Evolutionary conservation across 768 basidiomycete species (phyloP).

Genomic region (Crepidotus variabilis): DNA sequence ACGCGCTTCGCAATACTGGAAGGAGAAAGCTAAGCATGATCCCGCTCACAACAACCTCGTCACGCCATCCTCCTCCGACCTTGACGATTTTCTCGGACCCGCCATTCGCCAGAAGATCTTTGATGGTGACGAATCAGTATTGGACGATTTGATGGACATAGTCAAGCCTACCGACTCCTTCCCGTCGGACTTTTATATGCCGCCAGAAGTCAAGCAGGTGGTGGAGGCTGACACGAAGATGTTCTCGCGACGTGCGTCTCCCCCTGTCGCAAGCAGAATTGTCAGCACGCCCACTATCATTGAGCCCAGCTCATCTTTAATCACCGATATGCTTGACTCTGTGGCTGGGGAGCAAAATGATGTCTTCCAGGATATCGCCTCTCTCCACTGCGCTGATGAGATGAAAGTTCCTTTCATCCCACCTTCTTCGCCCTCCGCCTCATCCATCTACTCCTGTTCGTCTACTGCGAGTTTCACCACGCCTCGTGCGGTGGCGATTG

Average conservation of each 20-base stretch:
- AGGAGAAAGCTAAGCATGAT: slow-evolving; percentile 33
- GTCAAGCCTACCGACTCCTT: not conserved
- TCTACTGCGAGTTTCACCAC: not conserved
- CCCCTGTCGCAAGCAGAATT: not conserved
- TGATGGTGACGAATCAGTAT: not conserved
- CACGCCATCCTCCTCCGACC: slow-evolving; percentile 32
- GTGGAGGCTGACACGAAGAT: not conserved
- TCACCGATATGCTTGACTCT: not conserved
- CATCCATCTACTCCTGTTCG: not conserved
- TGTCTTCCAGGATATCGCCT: not conserved
- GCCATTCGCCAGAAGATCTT: slow-evolving; percentile 24
- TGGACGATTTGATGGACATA: slow-evolving; percentile 7
- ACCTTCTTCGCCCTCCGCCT: not conserved
- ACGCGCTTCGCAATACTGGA: slow-evolving; percentile 40
- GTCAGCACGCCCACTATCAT: not conserved
- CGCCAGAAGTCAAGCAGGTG: not conserved
- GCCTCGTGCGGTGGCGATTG: not conserved
- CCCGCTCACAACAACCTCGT: slow-evolving; percentile 19
- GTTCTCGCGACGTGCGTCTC: not conserved
- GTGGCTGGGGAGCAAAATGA: not conserved
- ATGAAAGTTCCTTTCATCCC: not conserved
- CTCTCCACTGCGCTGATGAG: not conserved
- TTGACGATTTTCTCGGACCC: slow-evolving; percentile 21
- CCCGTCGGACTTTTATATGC: not conserved
- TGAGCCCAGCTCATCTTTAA: not conserved